Base-by-base conservation (phyloP, 345 rosid genomes). In the Populus ilicifolia region DNA sequence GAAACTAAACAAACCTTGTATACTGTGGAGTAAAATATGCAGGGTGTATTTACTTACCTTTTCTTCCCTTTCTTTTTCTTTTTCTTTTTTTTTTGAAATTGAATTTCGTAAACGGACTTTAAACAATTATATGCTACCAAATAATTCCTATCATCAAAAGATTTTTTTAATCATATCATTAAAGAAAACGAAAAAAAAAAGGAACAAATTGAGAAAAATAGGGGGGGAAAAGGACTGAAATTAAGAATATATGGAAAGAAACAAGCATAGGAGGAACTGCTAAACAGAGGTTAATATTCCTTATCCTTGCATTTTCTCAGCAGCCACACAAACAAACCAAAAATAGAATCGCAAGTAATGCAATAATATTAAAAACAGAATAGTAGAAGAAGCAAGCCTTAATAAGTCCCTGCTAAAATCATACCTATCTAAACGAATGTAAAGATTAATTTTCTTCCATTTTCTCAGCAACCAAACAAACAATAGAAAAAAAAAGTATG, bases 391-490 rank as follows among this genome's bases (percentile, higher is more conserved):
- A 8, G 50, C 65, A 61, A n/a, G 11, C 50, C 50, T 46, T 46
- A n/a, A 61, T 29, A n/a, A 10, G 4, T 25, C 27, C n/a, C 29
- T n/a, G 29, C 23, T 21, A 67, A 38, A 46, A 46, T 46, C 50
- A 13, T 46, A 46, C 17, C 50, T 46, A 46, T 12, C 50, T 3
- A 46, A 46, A 46, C 50, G 17, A 46, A 46, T 14, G 50, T 0
- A 46, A 46, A 4, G 50, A 3, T 46, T 46, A 46, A 46, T 46
- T 30, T 35, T 12, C n/a, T 18, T 14, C 16, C 72, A 69, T 69
- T 62, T 33, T 63, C 70, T 64, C 35, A 18, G 25, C 41, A 59
- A 46, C 29, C 36, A 67, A 71, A 79, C 41, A 39, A 69, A 67
- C 41, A 70, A 21, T 3, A 72, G 59, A 59, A 74, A 36, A 74